Evolutionary conservation across 1,284 basidiomycete species (phyloP).

Genomic region (Schizophyllum amplum): DNA sequence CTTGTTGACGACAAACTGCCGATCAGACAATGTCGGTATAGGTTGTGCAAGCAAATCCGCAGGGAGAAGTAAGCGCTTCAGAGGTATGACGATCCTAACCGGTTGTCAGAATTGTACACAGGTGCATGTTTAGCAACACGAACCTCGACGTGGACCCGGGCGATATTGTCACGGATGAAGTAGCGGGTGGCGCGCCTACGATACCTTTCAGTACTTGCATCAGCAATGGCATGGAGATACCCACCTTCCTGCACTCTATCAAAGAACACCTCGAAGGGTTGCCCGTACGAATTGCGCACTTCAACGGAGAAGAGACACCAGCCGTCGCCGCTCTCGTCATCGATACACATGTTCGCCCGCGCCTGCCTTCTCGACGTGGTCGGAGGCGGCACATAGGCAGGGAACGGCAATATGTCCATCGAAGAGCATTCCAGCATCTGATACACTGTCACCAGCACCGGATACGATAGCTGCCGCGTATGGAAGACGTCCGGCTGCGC

Average conservation of each 20-base stretch:
- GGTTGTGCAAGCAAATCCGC: conserved; percentile 50
- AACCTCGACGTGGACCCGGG: conserved; percentile 82
- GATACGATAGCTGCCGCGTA: conserved; percentile 77
- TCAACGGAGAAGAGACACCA: conserved; percentile 86
- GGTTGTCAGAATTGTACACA: conserved; percentile 5
- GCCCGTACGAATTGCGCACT: conserved; percentile 82
- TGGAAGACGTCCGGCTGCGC: conserved; percentile 50
- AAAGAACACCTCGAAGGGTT: conserved; percentile 83
- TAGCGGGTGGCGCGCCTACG: conserved; percentile 32
- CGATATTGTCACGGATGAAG: conserved; percentile 57
- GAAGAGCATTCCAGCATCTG: conserved; percentile 82
- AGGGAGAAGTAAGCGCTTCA: conserved; percentile 60
- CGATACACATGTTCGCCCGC: conserved; percentile 4
- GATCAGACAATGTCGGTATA: conserved; percentile 78
- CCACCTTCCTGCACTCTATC: conserved; percentile 55
- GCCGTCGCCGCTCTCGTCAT: conserved; percentile 37
- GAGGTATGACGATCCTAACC: conserved; percentile 68
- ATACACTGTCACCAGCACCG: conserved; percentile 86
- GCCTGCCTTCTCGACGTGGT: conserved; percentile 2
- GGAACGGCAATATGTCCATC: conserved; percentile 71
- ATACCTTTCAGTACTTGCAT: neutral
- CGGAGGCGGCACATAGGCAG: conserved; percentile 24
- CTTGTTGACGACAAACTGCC: conserved; percentile 90
- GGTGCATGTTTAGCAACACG: conserved; percentile 12
- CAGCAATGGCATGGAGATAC: conserved; percentile 10